A percentile compares a stretch with the other conserved stretches of the same genome.
Evolutionary conservation across 2,329 filamentous ascomycete species (phyloP).

Genomic region (Phaeosphaeria sp.): DNA sequence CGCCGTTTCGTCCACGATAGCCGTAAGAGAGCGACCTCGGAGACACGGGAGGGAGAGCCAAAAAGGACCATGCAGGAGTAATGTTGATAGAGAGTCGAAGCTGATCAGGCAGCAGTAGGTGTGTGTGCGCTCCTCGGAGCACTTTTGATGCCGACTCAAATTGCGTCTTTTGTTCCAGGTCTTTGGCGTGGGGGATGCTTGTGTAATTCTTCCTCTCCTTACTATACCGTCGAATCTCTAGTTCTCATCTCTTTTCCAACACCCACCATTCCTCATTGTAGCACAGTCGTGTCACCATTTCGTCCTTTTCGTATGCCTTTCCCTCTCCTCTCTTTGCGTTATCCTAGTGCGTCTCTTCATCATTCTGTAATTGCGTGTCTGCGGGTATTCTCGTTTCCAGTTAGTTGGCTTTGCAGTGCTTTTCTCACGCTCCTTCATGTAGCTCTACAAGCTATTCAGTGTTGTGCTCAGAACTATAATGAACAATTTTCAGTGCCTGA

Average conservation of each 20-base stretch:
- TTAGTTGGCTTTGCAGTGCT: background rate
- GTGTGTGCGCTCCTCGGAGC: background rate
- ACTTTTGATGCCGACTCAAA: background rate
- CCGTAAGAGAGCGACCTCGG: slow-evolving; percentile 42
- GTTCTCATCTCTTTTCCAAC: background rate
- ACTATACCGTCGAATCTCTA: background rate
- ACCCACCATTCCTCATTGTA: background rate
- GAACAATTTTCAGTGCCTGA: background rate
- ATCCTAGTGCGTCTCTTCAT: background rate
- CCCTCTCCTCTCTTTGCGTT: background rate
- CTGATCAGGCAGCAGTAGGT: too few species aligned
- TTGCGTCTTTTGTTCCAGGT: slow-evolving; percentile 1
- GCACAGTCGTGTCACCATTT: background rate
- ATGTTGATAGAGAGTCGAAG: too few species aligned
- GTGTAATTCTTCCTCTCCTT: slow-evolving; percentile 26
- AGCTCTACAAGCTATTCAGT: background rate
- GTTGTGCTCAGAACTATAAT: background rate
- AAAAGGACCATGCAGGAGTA: slow-evolving; percentile 38
- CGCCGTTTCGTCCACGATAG: slow-evolving; percentile 36
- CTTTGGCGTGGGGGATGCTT: slow-evolving; percentile 23
- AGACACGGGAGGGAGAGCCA: slow-evolving; percentile 34
- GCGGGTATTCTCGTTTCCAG: background rate
- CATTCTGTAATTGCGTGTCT: background rate
- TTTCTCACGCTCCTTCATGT: slow-evolving; percentile 27
- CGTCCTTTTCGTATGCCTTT: background rate